Evolutionary conservation across 768 basidiomycete genomes (phyloP).

Genomic region (Macrolepiota fuliginosa): DNA sequence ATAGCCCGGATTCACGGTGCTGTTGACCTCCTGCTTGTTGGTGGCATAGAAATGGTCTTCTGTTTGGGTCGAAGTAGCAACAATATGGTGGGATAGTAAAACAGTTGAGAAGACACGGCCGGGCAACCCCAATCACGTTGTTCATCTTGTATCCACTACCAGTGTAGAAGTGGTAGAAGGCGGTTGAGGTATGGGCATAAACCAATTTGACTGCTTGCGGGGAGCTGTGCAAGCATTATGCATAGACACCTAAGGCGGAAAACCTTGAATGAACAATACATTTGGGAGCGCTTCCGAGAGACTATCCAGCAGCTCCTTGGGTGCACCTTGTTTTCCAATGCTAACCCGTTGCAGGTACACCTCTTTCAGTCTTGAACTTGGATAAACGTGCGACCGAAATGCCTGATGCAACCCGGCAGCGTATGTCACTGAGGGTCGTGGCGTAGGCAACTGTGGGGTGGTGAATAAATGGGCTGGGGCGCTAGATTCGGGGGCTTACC

Average conservation of each 20-base stretch:
- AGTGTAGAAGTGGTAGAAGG: neutral
- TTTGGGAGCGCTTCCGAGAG: neutral
- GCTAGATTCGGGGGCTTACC: no score
- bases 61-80: neutral
- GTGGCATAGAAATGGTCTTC: constrained; percentile 14
- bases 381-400: no score
- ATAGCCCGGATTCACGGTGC: neutral
- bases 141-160: neutral
- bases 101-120: constrained; percentile 6
- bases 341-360: no score
- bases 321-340: no score
- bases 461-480: no score
- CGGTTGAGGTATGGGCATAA: neutral
- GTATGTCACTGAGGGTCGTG: no score
- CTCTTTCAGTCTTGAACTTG: no score
- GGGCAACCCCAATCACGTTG: neutral
- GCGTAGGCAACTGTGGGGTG: no score
- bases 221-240: neutral
- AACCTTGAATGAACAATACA: neutral
- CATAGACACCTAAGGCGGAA: neutral
- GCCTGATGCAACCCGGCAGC: no score
- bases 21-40: neutral
- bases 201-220: neutral
- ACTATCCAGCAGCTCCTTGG: no score
- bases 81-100: constrained; percentile 10